phyloP scores from a whole-genome alignment of 2,329 filamentous ascomycete genomes.

The Fusarium transvaalense region DNA sequence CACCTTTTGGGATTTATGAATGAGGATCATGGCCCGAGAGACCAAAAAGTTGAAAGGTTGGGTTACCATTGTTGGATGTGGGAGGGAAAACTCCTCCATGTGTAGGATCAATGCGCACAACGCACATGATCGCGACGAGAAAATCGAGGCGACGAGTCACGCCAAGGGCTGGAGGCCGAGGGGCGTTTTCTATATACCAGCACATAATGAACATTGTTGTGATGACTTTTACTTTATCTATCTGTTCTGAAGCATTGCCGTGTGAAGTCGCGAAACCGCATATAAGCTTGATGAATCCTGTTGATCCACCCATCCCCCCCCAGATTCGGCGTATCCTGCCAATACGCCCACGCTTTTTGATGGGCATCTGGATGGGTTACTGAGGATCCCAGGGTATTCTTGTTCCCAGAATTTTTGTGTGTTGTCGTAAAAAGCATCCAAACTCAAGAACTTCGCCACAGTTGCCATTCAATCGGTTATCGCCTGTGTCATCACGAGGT shows the following conservation, averaged over 20 bases:
- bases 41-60: constrained; percentile 31
- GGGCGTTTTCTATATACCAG: constrained; percentile 34
- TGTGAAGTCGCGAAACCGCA: background rate
- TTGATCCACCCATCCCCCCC: background rate
- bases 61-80: constrained; percentile 17
- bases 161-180: constrained; percentile 15
- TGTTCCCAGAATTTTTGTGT: too few species aligned
- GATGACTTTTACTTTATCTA: background rate
- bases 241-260: background rate
- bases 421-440: too few species aligned
- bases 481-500: too few species aligned
- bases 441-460: too few species aligned
- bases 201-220: constrained; percentile 40
- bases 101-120: constrained; percentile 24
- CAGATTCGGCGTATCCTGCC: background rate
- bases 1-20: constrained; percentile 25
- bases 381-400: too few species aligned
- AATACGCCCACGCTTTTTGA: too few species aligned
- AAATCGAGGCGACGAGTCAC: constrained; percentile 13
- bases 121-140: constrained; percentile 13
- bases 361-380: too few species aligned
- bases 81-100: constrained; percentile 3
- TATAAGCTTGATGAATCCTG: background rate
- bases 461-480: too few species aligned
- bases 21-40: constrained; percentile 31